These are phyloP conservation scores for Eutypa lata DNA, from an alignment of 2,329 filamentous ascomycete species.

Conservation along the genomic window DNA sequence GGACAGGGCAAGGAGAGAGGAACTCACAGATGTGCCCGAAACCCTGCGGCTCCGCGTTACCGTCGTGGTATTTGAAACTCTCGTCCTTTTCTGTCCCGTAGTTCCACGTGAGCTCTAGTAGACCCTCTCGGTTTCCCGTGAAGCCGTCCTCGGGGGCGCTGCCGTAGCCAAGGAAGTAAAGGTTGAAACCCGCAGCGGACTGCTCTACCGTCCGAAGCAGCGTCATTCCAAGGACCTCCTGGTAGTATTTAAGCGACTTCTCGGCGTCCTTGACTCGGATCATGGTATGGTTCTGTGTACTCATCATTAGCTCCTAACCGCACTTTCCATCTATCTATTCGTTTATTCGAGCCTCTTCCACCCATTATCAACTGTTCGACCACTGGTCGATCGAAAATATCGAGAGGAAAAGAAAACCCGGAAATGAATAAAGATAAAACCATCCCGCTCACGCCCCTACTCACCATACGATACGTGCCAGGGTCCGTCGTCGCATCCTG, in stretches of 20 bases:
- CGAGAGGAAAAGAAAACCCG: not conserved
- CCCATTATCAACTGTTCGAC: no score
- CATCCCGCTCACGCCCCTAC: conserved; percentile 5
- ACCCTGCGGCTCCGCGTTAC: conserved; percentile 86
- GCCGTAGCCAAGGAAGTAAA: conserved; percentile 88
- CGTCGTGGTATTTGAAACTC: conserved; percentile 83
- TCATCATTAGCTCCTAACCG: conserved; percentile 4
- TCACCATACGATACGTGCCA: conserved; percentile 68
- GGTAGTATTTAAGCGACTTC: conserved; percentile 74
- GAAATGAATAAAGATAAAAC: not conserved
- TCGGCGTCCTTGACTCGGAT: conserved; percentile 83
- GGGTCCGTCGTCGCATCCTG: conserved; percentile 69
- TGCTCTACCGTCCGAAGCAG: conserved; percentile 72
- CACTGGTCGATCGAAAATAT: no score
- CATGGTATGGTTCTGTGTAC: conserved; percentile 81
- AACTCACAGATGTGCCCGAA: conserved; percentile 86
- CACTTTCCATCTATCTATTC: not conserved
- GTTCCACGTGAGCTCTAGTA: conserved; percentile 88
- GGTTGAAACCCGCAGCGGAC: conserved; percentile 70
- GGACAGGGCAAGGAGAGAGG: not conserved
- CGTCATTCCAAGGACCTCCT: conserved; percentile 86
- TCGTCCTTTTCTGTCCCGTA: conserved; percentile 82
- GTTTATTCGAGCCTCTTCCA: no score
- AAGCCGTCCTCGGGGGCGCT: conserved; percentile 51
- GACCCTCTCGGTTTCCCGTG: conserved; percentile 69